A percentile compares a stretch with the other conserved stretches of the same genome.
Evolutionary conservation across 495 filamentous ascomycete species (phyloP).

Genomic region (Aspergillus mulundensis): DNA sequence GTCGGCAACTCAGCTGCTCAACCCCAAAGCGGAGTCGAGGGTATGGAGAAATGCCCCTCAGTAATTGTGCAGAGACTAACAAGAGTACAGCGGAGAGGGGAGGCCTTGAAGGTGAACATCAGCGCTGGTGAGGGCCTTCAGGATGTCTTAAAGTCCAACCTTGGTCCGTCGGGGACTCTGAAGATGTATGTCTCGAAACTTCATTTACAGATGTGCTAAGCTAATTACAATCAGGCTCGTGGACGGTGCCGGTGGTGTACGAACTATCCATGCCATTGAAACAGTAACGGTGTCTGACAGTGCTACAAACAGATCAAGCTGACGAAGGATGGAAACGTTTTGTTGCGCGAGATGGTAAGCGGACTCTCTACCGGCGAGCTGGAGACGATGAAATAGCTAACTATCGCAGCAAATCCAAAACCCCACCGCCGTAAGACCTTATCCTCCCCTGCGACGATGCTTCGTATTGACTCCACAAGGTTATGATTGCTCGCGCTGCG

Average conservation of each 20-base stretch:
- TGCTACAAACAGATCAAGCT: conserved; percentile 75
- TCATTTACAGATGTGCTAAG: conserved; percentile 15
- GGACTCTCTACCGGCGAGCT: neutral
- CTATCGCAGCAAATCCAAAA: conserved; percentile 68
- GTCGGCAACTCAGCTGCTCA: conserved; percentile 88
- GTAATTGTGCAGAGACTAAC: conserved; percentile 38
- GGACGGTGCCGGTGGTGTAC: conserved; percentile 87
- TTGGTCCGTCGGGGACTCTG: conserved; percentile 89
- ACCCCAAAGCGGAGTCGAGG: conserved; percentile 96
- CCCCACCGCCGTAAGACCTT: conserved; percentile 69
- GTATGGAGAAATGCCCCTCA: conserved; percentile 49
- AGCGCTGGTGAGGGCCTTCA: conserved; percentile 90
- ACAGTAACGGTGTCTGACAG: conserved; percentile 14
- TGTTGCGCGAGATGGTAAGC: conserved; percentile 91
- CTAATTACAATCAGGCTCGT: conserved; percentile 66
- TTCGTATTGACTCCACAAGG: conserved; percentile 40
- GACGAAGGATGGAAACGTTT: conserved; percentile 96
- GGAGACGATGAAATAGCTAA: conserved; percentile 28
- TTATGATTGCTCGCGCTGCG: conserved; percentile 98
- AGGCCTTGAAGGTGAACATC: conserved; percentile 95
- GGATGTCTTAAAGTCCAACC: conserved; percentile 94
- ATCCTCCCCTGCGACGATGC: conserved; percentile 8
- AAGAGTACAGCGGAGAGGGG: conserved; percentile 75
- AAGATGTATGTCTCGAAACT: conserved; percentile 69
- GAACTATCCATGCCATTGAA: conserved; percentile 27